These are phyloP conservation scores for Claviceps sp. DNA, from an alignment of 2,329 filamentous ascomycete species.

Conservation along the genomic window DNA sequence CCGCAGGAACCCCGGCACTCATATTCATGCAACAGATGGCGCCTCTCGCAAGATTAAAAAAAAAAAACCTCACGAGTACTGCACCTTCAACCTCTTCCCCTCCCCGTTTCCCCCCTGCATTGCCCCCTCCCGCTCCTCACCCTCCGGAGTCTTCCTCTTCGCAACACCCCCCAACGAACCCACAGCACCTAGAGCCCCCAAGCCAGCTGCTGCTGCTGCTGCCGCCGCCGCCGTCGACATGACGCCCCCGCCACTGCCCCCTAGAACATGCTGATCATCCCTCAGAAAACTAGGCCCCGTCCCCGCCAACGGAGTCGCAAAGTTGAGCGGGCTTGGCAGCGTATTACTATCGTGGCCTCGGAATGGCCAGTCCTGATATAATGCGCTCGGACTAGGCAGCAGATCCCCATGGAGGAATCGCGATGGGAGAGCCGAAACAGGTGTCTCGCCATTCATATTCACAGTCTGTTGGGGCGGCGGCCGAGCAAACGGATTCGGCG, in stretches of 20 bases:
- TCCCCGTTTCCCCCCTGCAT: conserved; percentile 22
- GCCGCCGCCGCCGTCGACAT: conserved; percentile 9
- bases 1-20: not conserved
- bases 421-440: conserved; percentile 85
- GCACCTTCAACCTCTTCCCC: conserved; percentile 39
- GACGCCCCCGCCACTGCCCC: conserved; percentile 1
- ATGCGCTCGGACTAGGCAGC: conserved; percentile 78
- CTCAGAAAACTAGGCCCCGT: conserved; percentile 50
- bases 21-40: not conserved
- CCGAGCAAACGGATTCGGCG: conserved; percentile 88
- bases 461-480: conserved; percentile 60
- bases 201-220: conserved; percentile 5
- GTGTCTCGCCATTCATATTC: conserved; percentile 44
- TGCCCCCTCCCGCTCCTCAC: too few species aligned
- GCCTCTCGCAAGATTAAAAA: not conserved
- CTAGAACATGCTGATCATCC: conserved; percentile 30
- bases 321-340: conserved; percentile 81
- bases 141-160: conserved; percentile 24
- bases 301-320: conserved; percentile 64
- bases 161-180: not conserved
- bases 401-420: conserved; percentile 81
- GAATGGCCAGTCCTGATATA: conserved; percentile 87
- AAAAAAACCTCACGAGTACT: conserved; percentile 16
- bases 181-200: conserved; percentile 7
- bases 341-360: conserved; percentile 63